phyloP scores from a whole-genome alignment of 768 basidiomycete genomes.

The Polyporus arcularius region DNA sequence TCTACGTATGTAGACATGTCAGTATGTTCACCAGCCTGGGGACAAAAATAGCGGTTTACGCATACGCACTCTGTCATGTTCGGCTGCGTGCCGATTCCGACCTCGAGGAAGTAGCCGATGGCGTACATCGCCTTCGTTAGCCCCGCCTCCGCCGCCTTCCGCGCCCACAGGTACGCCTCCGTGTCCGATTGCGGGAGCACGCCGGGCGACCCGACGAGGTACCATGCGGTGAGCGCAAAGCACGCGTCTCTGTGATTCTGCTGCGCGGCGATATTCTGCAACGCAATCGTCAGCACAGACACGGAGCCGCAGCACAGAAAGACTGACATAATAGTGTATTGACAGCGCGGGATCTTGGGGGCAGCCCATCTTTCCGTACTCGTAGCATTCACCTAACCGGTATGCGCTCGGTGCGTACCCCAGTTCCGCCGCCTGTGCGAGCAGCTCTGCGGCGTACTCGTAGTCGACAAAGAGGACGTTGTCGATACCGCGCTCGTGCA shows the following conservation, averaged over 20 bases:
- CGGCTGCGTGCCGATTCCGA: slow-evolving; percentile 80
- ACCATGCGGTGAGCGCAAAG: slow-evolving; percentile 98
- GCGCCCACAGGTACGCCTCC: slow-evolving; percentile 97
- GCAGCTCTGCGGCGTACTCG: slow-evolving; percentile 91
- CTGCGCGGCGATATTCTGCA: slow-evolving; percentile 94
- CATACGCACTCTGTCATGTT: slow-evolving; percentile 64
- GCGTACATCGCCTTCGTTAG: slow-evolving; percentile 97
- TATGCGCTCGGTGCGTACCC: slow-evolving; percentile 97
- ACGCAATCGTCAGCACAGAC: not conserved
- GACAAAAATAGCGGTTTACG: slow-evolving; percentile 13
- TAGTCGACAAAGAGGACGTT: slow-evolving; percentile 97
- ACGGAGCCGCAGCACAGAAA: not conserved
- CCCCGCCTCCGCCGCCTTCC: slow-evolving; percentile 90
- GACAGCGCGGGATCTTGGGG: slow-evolving; percentile 96
- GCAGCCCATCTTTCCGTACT: slow-evolving; percentile 98
- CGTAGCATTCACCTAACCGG: slow-evolving; percentile 96
- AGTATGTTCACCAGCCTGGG: not conserved
- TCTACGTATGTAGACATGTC: slow-evolving; percentile 36
- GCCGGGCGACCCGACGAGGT: slow-evolving; percentile 96
- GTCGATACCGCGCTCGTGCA: slow-evolving; percentile 97
- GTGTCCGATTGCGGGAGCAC: slow-evolving; percentile 98
- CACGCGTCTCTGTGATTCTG: slow-evolving; percentile 97
- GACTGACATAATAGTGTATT: slow-evolving; percentile 97
- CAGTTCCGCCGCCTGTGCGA: slow-evolving; percentile 94
- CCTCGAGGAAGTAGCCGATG: slow-evolving; percentile 95